Base-by-base conservation (phyloP, 2,329 filamentous ascomycete species). In the Ascochyta lentis region DNA sequence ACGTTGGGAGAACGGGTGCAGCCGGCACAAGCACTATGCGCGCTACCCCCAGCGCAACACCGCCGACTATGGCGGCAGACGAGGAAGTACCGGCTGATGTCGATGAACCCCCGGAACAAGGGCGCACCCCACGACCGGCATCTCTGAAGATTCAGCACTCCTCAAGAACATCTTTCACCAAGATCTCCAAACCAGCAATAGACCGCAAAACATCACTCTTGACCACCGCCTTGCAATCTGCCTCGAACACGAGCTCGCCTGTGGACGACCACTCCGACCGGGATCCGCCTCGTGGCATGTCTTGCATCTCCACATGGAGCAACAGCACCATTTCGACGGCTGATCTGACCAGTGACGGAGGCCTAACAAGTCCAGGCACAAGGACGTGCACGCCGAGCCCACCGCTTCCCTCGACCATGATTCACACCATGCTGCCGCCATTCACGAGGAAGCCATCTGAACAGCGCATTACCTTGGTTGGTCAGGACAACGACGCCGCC, bases 311-410 rank as follows among this genome's bases (percentile, higher is more conserved):
- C 57, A 87, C 89, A 66, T 89, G 88, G 73, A 96, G 91, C 80
- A 94, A 89, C 70, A 80, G 87, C 64, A 96, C 92, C 77, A 78
- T 89, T 56, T 96, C 93, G 1, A 96, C 92, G 3, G 90, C 90
- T 34, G 94, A 97, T 63, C 82, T 98, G 54, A 97, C 92, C n/a
- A 97, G 93, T 76, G 95, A 97, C 69, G 95, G 91, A 54, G 93
- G 91, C 56, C 79, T 96, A 56, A 96, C 93, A 16, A 97, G 92
- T 68, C 92, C 94, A 38, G 89, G 77, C 27, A 77, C 91, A n/a
- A 84, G 92, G 52, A 91, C 91, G 33, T 92, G 86, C 73, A 94
- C 92, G 0, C 92, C 93, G 0, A 98, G 94, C 70, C 94, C 95
- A 16, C 92, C 92, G n/a, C 81, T 89, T 3, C 86, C 87, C 4